phyloP scores from a whole-genome alignment of 1,139 yeast genomes.

The Suhomyces terraborum region DNA sequence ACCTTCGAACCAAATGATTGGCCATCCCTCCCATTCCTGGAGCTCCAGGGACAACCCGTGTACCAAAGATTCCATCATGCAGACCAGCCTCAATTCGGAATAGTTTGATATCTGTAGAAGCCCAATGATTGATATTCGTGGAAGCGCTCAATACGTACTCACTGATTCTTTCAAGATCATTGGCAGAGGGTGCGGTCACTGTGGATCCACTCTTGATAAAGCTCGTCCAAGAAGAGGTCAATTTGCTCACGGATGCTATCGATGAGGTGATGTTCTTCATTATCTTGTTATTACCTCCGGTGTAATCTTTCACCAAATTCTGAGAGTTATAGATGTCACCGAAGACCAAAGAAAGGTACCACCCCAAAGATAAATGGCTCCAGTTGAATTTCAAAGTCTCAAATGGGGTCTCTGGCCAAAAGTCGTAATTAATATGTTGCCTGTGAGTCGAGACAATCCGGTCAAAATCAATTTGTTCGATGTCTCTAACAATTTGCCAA shows the following conservation, averaged over 20 bases:
- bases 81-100: slow-evolving; percentile 54
- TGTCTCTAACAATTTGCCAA: slow-evolving; percentile 39
- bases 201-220: slow-evolving; percentile 22
- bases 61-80: slow-evolving; percentile 42
- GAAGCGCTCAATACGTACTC: slow-evolving; percentile 31
- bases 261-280: slow-evolving; percentile 44
- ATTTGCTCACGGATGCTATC: slow-evolving; percentile 46
- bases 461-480: slow-evolving; percentile 38
- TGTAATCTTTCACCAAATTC: slow-evolving; percentile 25
- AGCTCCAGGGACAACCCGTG: slow-evolving; percentile 28
- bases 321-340: slow-evolving; percentile 58
- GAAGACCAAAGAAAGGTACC: slow-evolving; percentile 76
- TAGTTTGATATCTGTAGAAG: slow-evolving; percentile 58
- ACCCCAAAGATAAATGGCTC: slow-evolving; percentile 66
- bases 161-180: slow-evolving; percentile 12
- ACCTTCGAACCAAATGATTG: slow-evolving; percentile 47
- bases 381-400: slow-evolving; percentile 60
- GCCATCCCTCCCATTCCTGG: slow-evolving; percentile 47
- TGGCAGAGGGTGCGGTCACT: slow-evolving; percentile 10
- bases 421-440: slow-evolving; percentile 34
- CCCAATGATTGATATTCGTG: slow-evolving; percentile 57
- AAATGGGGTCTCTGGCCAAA: slow-evolving; percentile 40
- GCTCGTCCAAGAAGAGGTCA: slow-evolving; percentile 45
- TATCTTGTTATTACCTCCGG: slow-evolving; percentile 32
- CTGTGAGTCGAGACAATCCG: slow-evolving; percentile 23